phyloP scores from a whole-genome alignment of 345 rosid genomes.

The Chamaenerion angustifolium region DNA sequence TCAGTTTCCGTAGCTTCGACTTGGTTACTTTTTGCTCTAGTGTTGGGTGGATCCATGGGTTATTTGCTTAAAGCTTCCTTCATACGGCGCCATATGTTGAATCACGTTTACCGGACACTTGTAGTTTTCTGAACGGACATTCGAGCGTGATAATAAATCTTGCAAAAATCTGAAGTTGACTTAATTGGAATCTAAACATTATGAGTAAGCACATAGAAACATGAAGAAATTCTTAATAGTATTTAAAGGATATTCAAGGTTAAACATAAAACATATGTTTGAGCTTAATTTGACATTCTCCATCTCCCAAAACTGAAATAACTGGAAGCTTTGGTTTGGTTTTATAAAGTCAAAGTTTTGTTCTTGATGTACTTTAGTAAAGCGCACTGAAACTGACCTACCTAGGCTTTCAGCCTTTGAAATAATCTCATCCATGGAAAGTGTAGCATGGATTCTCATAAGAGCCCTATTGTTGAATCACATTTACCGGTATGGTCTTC shows the following conservation, averaged over 20 bases:
- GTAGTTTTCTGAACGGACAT: constrained; percentile 18
- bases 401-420: constrained; percentile 26
- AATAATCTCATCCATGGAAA: constrained; percentile 34
- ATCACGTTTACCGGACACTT: too few relatives aligned
- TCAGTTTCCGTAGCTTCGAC: too few relatives aligned
- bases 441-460: constrained; percentile 31
- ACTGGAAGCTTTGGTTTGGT: constrained; percentile 27
- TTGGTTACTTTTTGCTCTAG: too few relatives aligned
- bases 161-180: constrained; percentile 36
- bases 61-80: too few relatives aligned
- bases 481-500: too few relatives aligned
- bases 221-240: too few relatives aligned
- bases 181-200: constrained; percentile 37
- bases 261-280: constrained; percentile 33
- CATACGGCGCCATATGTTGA: too few relatives aligned
- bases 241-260: too few relatives aligned
- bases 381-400: constrained; percentile 21
- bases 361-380: constrained; percentile 44
- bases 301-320: constrained; percentile 30
- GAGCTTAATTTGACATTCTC: constrained; percentile 41
- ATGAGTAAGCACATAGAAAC: constrained; percentile 1
- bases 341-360: constrained; percentile 35
- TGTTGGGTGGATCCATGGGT: too few relatives aligned
- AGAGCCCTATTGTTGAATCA: too few relatives aligned
- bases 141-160: constrained; percentile 19